Evolutionary conservation across 1,284 basidiomycete genomes (phyloP).

Genomic region (Apiotrichum porosum): DNA sequence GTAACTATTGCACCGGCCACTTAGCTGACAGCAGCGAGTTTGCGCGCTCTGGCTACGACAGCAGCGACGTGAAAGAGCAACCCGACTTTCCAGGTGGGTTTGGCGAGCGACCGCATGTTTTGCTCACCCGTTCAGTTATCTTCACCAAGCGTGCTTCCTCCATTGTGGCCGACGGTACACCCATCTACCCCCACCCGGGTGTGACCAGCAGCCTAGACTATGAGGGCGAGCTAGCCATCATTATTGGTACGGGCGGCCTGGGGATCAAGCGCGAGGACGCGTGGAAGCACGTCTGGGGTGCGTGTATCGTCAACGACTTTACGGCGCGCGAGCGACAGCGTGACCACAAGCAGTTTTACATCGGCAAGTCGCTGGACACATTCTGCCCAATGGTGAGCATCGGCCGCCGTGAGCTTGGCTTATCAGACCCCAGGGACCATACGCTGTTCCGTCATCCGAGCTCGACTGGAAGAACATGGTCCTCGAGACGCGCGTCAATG

Average conservation of each 20-base stretch:
- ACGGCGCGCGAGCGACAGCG: slow-evolving; percentile 38
- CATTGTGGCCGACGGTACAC: slow-evolving; percentile 27
- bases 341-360: slow-evolving; percentile 44
- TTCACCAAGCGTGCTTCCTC: slow-evolving; percentile 45
- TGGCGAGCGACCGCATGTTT: slow-evolving; percentile 14
- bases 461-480: neutral
- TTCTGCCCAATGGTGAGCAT: slow-evolving; percentile 48
- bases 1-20: too few species aligned
- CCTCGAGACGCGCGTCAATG: slow-evolving; percentile 40
- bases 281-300: slow-evolving; percentile 44
- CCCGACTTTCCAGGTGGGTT: slow-evolving; percentile 34
- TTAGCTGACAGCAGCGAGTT: slow-evolving; percentile 20
- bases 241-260: slow-evolving; percentile 40
- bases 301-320: slow-evolving; percentile 37
- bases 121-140: slow-evolving; percentile 26
- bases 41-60: slow-evolving; percentile 33
- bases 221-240: slow-evolving; percentile 44
- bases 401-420: too few species aligned
- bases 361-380: slow-evolving; percentile 46
- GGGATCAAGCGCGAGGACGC: slow-evolving; percentile 40
- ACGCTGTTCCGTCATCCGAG: slow-evolving; percentile 17
- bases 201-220: slow-evolving; percentile 41
- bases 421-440: slow-evolving; percentile 16
- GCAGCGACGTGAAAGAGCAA: slow-evolving; percentile 30
- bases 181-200: slow-evolving; percentile 37